Percentiles rank a stretch among this genome's conserved stretches.
Conservation (phyloP, 164 flowering plant genomes). For the Liriodendron chinense region DNA sequence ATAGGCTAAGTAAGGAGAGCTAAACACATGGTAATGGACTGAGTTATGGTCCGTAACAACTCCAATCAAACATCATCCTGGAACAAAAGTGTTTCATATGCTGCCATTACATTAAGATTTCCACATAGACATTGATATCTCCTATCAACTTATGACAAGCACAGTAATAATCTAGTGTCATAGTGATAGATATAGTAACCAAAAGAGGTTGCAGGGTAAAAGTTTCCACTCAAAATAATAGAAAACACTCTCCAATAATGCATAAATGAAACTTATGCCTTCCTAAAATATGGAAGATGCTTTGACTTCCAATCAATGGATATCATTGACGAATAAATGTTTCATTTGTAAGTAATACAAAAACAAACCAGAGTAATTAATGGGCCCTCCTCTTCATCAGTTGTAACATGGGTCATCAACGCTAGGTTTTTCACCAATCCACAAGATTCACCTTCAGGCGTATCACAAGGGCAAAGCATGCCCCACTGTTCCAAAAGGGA, state of each 20-base stretch:
- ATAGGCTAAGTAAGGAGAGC: too few relatives aligned
- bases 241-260: too few relatives aligned
- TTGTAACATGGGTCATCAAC: slow-evolving; percentile 94
- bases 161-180: neutral
- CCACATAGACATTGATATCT: neutral
- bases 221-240: too few relatives aligned
- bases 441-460: slow-evolving; percentile 99
- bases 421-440: slow-evolving; percentile 96
- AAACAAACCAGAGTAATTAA: slow-evolving; percentile 62
- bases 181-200: neutral
- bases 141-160: neutral
- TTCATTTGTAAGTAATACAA: neutral
- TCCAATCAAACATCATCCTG: neutral
- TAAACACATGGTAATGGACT: too few relatives aligned
- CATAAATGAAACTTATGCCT: too few relatives aligned
- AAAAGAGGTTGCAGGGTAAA: too few relatives aligned
- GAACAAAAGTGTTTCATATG: neutral
- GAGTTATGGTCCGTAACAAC: too few relatives aligned
- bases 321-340: neutral
- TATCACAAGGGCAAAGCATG: slow-evolving; percentile 99
- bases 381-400: slow-evolving; percentile 89
- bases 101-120: neutral
- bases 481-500: slow-evolving; percentile 69
- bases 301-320: too few relatives aligned
- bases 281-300: too few relatives aligned